These are phyloP conservation scores for Madurella mycetomatis DNA, from an alignment of 2,329 filamentous ascomycete species.

Conservation along the genomic window DNA sequence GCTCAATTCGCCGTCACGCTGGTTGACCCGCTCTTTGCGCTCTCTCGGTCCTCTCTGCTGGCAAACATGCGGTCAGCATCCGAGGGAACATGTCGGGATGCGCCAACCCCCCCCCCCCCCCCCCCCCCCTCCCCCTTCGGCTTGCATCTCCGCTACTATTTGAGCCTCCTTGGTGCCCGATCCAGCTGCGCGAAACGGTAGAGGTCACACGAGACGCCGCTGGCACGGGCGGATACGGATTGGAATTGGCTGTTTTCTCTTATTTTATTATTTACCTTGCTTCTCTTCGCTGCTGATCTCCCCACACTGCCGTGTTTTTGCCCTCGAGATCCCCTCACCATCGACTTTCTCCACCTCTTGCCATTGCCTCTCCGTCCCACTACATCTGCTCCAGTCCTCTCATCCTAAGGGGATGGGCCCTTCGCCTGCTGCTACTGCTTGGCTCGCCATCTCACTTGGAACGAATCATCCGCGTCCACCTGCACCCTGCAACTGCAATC, in stretches of 20 bases:
- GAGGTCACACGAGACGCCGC: background rate
- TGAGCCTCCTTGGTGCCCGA: background rate
- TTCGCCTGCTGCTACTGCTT: background rate
- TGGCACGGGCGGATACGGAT: background rate
- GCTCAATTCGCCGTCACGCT: slow-evolving; percentile 11
- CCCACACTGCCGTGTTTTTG: background rate
- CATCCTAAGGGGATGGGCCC: too few relatives aligned
- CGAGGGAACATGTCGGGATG: slow-evolving; percentile 1
- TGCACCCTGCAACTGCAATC: slow-evolving; percentile 13
- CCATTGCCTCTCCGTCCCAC: too few relatives aligned
- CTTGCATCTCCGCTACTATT: background rate
- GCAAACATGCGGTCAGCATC: slow-evolving; percentile 22
- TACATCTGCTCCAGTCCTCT: too few relatives aligned
- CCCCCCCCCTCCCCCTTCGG: too few relatives aligned
- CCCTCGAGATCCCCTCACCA: slow-evolving; percentile 2
- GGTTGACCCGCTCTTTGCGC: slow-evolving; percentile 13
- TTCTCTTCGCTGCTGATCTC: background rate
- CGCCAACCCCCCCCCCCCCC: too few relatives aligned
- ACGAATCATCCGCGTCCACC: slow-evolving; percentile 21
- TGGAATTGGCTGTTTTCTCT: background rate
- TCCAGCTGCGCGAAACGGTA: background rate
- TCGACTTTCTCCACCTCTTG: background rate
- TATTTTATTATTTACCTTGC: background rate
- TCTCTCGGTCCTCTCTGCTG: slow-evolving; percentile 4
- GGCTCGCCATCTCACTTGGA: slow-evolving; percentile 1